Percentiles rank a stretch among this genome's conserved stretches.
These are phyloP conservation scores for Pseudofabraea citricarpa DNA, from an alignment of 2,329 filamentous ascomycete species.

Conservation along the genomic window DNA sequence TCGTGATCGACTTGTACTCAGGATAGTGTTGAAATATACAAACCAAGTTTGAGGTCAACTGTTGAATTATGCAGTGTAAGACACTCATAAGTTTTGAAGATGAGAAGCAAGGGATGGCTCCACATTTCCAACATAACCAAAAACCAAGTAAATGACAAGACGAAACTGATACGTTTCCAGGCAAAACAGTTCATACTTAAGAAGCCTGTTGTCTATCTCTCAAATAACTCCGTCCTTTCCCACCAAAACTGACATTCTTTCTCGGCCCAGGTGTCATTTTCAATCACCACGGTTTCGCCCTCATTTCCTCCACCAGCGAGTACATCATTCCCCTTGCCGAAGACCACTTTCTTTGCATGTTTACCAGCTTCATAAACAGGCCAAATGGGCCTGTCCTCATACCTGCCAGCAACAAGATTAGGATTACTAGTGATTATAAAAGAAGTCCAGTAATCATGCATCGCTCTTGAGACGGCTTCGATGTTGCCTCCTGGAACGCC, in stretches of 20 bases:
- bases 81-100: too few relatives aligned
- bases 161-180: too few relatives aligned
- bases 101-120: too few relatives aligned
- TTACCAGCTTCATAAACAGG: constrained; percentile 12
- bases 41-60: too few relatives aligned
- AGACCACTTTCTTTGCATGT: constrained; percentile 40
- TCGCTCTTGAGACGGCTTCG: constrained; percentile 15
- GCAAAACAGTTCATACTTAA: too few relatives aligned
- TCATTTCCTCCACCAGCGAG: constrained; percentile 28
- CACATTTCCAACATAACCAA: too few relatives aligned
- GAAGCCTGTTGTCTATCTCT: constrained; percentile 27
- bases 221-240: constrained; percentile 43
- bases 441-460: constrained; percentile 28
- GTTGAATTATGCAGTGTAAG: too few relatives aligned
- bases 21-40: too few relatives aligned
- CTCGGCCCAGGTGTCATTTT: constrained; percentile 38
- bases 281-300: constrained; percentile 40
- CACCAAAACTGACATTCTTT: constrained; percentile 58
- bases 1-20: too few relatives aligned
- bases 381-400: constrained; percentile 15
- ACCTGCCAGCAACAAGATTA: constrained; percentile 19
- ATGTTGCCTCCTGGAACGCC: constrained; percentile 9
- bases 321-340: constrained; percentile 58
- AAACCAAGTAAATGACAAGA: too few relatives aligned
- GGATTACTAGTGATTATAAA: constrained; percentile 27